Conservation (phyloP, 2,329 filamentous ascomycete species). For the Chrysosporium keratinophilum region DNA sequence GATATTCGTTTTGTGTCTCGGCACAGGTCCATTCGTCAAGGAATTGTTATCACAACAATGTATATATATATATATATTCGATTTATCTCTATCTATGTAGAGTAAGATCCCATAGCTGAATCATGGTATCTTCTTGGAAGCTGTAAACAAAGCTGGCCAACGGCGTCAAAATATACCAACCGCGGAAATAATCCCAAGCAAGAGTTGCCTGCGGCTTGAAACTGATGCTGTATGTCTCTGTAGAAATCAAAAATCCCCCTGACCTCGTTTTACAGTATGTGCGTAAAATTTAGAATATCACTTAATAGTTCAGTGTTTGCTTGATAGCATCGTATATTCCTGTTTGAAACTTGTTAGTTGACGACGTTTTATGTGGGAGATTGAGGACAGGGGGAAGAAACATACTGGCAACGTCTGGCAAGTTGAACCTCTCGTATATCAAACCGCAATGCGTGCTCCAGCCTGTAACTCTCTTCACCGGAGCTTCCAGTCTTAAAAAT, state of each 20-base stretch:
- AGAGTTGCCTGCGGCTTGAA: neutral
- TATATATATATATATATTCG: neutral
- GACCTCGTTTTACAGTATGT: neutral
- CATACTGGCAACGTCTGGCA: conserved; percentile 81
- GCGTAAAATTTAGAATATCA: neutral
- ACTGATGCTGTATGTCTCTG: neutral
- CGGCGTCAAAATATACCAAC: neutral
- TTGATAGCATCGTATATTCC: conserved; percentile 64
- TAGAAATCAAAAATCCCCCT: neutral
- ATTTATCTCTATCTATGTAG: conserved; percentile 10
- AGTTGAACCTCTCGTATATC: conserved; percentile 66
- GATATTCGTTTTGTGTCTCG: too few species aligned
- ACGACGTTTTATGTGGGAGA: neutral
- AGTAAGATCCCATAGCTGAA: conserved; percentile 1
- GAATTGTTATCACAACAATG: too few species aligned
- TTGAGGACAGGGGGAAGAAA: conserved; percentile 23
- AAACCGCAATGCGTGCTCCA: conserved; percentile 79
- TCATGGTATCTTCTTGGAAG: conserved; percentile 8
- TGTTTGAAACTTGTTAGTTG: conserved; percentile 24
- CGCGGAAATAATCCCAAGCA: neutral
- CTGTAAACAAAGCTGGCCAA: neutral
- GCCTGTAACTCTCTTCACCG: conserved; percentile 74
- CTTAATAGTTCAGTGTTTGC: conserved; percentile 53
- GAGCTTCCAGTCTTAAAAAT: conserved; percentile 74
- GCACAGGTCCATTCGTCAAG: neutral